These are phyloP conservation scores for Rhizomucor pusillus DNA, from an alignment of 371 early-diverging fungal species.

Conservation along the genomic window DNA sequence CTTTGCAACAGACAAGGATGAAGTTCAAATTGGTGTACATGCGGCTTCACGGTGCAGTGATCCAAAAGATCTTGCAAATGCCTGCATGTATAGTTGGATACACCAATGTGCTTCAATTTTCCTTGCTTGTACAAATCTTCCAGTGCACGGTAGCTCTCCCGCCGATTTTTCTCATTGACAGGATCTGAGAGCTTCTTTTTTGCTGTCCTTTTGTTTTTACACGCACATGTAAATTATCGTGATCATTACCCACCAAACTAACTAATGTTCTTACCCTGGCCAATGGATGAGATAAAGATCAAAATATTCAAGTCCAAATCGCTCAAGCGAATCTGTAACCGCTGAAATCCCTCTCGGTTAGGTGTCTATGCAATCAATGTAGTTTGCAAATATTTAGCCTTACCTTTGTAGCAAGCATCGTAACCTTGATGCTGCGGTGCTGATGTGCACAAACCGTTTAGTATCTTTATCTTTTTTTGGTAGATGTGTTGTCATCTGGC, in stretches of 20 bases:
- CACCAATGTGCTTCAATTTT: constrained; percentile 62
- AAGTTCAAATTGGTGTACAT: constrained; percentile 75
- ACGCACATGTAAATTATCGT: not conserved
- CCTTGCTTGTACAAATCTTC: constrained; percentile 54
- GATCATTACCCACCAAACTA: not conserved
- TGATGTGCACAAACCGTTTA: not conserved
- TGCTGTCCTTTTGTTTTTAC: constrained; percentile 31
- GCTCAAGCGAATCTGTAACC: constrained; percentile 53
- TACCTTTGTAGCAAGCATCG: constrained; percentile 60
- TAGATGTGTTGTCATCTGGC: not conserved
- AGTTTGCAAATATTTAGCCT: not conserved
- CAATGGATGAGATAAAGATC: constrained; percentile 84
- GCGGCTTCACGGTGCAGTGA: constrained; percentile 64
- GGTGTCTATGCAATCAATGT: not conserved
- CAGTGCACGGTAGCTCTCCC: constrained; percentile 56
- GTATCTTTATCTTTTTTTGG: not conserved
- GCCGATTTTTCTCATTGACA: constrained; percentile 56
- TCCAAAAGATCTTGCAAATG: constrained; percentile 61
- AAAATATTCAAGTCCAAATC: constrained; percentile 69
- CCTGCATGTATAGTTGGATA: constrained; percentile 71
- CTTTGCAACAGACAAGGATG: constrained; percentile 56
- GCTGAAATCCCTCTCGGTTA: constrained; percentile 21
- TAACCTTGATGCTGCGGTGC: constrained; percentile 84
- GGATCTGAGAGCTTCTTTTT: constrained; percentile 34
- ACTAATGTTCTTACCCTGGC: too few species aligned